Base-by-base conservation (phyloP, 441 rosid genomes). In the Adansonia madagascariensis region DNA sequence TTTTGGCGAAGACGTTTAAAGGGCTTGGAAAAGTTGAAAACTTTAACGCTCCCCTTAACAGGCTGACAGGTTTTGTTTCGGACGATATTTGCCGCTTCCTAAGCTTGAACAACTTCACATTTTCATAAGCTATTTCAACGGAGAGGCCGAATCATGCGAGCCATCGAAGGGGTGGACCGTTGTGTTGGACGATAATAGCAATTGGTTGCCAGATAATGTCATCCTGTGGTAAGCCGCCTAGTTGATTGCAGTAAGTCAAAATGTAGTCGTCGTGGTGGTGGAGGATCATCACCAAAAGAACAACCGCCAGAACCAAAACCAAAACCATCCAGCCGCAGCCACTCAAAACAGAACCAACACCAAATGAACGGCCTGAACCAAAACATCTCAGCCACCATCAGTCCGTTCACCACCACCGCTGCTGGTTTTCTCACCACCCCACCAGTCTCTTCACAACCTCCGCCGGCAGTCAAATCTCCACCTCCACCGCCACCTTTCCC, bases 171-270 rank as follows among this genome's bases (percentile, higher is more conserved):
- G 80, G 65, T 82, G 46, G 24, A 83, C 73, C 2, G 46, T 85
- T 73, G 68, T 41, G 5, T 53, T 88, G 43, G 88, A 88, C 17
- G 88, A 84, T 65, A 31, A 6, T 0, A 43, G 20, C 18, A 88
- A 86, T 44, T 88, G 93, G 12, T 63, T 89, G 56, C 85, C 82
- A 0, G 84, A 81, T 11, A 76, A 44, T 86, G 91, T 52, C 64
- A 75, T 14, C 75, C 77, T 0, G 89, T 86, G 59, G 81, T 85
- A 60, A 84, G 78, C 43, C 85, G 74, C 71, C 93, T 85, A 0
- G 83, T 88, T n/a, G 88, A 89, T 78, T 89, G 91, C 59, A 68
- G 84, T 63, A 88, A 84, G 49, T 81, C 84, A 17, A 81, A 78
- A 46, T 89, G 92, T 31, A 3, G 39, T 31, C 39, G 39, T 31